These are phyloP conservation scores for Oemleria cerasiformis DNA, from an alignment of 306 rosid species.

Conservation along the genomic window DNA sequence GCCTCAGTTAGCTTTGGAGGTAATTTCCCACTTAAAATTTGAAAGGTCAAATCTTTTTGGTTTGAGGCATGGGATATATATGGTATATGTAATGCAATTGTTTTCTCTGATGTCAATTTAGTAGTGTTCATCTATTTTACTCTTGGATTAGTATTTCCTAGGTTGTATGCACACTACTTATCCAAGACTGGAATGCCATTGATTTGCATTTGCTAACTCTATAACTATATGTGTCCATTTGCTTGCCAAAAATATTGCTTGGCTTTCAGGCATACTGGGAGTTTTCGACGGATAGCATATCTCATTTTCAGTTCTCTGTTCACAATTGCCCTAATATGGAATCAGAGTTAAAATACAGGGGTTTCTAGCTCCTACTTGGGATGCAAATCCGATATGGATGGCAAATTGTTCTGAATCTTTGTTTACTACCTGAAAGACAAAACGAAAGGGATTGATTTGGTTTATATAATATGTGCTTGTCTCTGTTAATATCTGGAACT, in stretches of 20 bases:
- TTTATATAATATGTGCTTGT: background rate
- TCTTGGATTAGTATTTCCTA: slow-evolving; percentile 2
- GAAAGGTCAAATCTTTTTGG: background rate
- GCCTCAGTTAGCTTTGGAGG: slow-evolving; percentile 58
- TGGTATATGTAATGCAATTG: slow-evolving; percentile 4
- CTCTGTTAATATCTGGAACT: no score
- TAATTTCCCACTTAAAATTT: slow-evolving; percentile 4
- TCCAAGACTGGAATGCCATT: background rate
- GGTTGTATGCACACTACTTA: background rate
- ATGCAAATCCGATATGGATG: background rate
- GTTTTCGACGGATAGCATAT: background rate
- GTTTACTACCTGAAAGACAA: slow-evolving; percentile 1
- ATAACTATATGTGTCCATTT: slow-evolving; percentile 3
- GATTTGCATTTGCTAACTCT: background rate
- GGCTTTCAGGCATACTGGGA: slow-evolving; percentile 1
- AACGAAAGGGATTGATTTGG: background rate
- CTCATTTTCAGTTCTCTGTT: background rate
- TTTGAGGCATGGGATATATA: background rate
- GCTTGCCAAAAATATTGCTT: background rate
- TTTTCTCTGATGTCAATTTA: background rate
- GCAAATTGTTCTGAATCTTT: background rate
- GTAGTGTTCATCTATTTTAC: slow-evolving; percentile 1
- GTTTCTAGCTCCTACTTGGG: background rate
- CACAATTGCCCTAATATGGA: background rate
- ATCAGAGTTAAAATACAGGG: background rate